Percentiles rank a stretch among this genome's conserved stretches.
Evolutionary conservation across 129 eudicot genomes (phyloP).

Genomic region (Escallonia rubra): DNA sequence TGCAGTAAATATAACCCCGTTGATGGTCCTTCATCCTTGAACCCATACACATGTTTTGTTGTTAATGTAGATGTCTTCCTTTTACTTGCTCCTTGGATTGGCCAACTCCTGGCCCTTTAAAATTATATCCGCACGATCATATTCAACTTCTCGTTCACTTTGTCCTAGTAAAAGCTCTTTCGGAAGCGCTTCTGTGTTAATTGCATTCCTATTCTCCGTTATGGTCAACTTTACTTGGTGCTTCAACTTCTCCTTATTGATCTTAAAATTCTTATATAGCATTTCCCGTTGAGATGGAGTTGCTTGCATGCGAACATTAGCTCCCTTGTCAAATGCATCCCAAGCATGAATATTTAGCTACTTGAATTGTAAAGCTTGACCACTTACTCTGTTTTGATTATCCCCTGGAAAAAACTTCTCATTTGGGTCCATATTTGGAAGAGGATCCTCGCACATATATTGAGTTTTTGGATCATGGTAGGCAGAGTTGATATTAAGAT

Average conservation of each 20-base stretch:
- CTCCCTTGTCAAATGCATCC: slow-evolving; percentile 96
- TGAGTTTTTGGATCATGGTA: slow-evolving; percentile 95
- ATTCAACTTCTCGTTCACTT: slow-evolving; percentile 90
- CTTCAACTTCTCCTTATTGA: slow-evolving; percentile 77
- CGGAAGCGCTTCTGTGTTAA: slow-evolving; percentile 63
- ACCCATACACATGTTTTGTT: slow-evolving; percentile 78
- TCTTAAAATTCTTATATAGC: slow-evolving; percentile 61
- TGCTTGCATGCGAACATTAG: slow-evolving; percentile 95
- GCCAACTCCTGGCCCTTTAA: slow-evolving; percentile 85
- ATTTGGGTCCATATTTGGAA: slow-evolving; percentile 89
- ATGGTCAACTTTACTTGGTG: slow-evolving; percentile 67
- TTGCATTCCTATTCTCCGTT: slow-evolving; percentile 89
- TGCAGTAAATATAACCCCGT: no score
- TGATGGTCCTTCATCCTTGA: no score
- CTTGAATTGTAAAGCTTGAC: slow-evolving; percentile 96
- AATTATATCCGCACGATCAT: slow-evolving; percentile 93
- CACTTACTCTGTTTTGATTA: slow-evolving; percentile 83
- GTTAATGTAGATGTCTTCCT: no score
- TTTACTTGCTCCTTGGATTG: no score
- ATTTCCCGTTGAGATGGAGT: slow-evolving; percentile 95
- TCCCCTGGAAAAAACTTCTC: slow-evolving; percentile 77
- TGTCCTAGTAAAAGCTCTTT: slow-evolving; percentile 83
- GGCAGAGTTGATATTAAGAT: slow-evolving; percentile 90
- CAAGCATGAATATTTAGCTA: slow-evolving; percentile 81
- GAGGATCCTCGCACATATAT: slow-evolving; percentile 98